phyloP scores from a whole-genome alignment of 2,329 filamentous ascomycete genomes.

The Emmonsiellopsis sp. region DNA sequence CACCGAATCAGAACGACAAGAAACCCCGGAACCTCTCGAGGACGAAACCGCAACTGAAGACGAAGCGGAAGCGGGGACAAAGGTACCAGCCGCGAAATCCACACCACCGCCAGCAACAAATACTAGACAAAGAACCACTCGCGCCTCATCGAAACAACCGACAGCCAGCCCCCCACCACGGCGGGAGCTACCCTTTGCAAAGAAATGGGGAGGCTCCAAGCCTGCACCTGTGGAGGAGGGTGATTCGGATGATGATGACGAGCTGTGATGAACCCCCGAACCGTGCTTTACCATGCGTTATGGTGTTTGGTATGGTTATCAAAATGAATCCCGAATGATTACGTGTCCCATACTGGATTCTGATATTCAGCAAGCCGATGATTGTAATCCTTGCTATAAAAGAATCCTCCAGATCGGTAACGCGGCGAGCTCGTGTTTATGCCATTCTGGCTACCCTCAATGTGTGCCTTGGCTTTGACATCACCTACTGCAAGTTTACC shows the following conservation, averaged over 20 bases:
- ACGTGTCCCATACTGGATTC: too few relatives aligned
- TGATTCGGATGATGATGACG: slow-evolving; percentile 33
- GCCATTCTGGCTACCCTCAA: too few relatives aligned
- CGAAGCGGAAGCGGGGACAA: slow-evolving; percentile 10
- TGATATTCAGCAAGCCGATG: too few relatives aligned
- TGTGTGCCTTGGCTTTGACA: too few relatives aligned
- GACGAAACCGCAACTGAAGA: slow-evolving; percentile 26
- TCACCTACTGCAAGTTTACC: too few relatives aligned
- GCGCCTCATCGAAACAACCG: neutral
- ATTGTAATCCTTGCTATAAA: too few relatives aligned
- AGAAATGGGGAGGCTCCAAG: slow-evolving; percentile 10
- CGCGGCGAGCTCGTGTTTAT: too few relatives aligned
- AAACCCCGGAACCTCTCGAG: slow-evolving; percentile 26
- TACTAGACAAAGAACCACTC: neutral
- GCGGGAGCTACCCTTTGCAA: slow-evolving; percentile 34
- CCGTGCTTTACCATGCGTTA: too few relatives aligned
- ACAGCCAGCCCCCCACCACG: slow-evolving; percentile 27
- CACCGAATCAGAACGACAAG: slow-evolving; percentile 18
- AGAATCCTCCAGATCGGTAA: too few relatives aligned
- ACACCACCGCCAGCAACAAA: neutral
- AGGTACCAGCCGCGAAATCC: neutral
- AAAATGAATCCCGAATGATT: too few relatives aligned
- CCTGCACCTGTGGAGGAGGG: slow-evolving; percentile 8
- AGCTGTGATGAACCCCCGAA: slow-evolving; percentile 19
- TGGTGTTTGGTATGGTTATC: too few relatives aligned